These are phyloP conservation scores for Clavispora asparagi DNA, from an alignment of 805 yeast species.

Conservation along the genomic window DNA sequence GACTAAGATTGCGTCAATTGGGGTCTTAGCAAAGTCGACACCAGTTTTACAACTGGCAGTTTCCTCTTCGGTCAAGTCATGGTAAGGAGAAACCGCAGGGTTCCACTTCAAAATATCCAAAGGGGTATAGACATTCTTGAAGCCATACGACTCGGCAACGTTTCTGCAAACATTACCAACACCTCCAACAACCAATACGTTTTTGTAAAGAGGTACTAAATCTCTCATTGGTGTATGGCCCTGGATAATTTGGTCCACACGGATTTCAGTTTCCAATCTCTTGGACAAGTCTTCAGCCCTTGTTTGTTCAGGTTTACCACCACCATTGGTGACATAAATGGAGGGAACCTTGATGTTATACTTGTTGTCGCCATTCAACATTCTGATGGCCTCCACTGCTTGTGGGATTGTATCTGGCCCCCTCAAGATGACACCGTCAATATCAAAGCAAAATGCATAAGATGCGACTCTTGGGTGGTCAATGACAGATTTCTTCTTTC, in stretches of 20 bases:
- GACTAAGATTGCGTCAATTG: conserved; percentile 77
- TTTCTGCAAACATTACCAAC: conserved; percentile 78
- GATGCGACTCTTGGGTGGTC: conserved; percentile 73
- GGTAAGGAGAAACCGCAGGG: conserved; percentile 83
- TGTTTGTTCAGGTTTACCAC: conserved; percentile 75
- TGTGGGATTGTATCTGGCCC: conserved; percentile 84
- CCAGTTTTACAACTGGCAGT: conserved; percentile 40
- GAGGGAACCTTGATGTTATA: conserved; percentile 74
- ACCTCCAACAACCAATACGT: conserved; percentile 86
- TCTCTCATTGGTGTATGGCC: conserved; percentile 95
- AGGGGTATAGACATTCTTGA: conserved; percentile 76
- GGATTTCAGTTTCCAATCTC: conserved; percentile 55
- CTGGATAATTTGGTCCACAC: conserved; percentile 79
- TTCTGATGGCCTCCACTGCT: conserved; percentile 65
- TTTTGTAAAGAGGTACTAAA: conserved; percentile 59
- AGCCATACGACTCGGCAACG: conserved; percentile 81
- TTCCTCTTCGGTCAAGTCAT: conserved; percentile 72
- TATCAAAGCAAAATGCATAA: conserved; percentile 88
- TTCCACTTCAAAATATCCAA: conserved; percentile 80
- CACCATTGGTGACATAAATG: conserved; percentile 82
- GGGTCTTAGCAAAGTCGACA: conserved; percentile 60
- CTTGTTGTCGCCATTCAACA: conserved; percentile 73
- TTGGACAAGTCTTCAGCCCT: conserved; percentile 68
- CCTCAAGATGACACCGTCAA: conserved; percentile 83
- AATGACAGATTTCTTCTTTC: conserved; percentile 48